A percentile compares a stretch with the other conserved stretches of the same genome.
These are phyloP conservation scores for Fomitopsis pulvina DNA, from an alignment of 768 basidiomycete genomes.

Conservation along the genomic window DNA sequence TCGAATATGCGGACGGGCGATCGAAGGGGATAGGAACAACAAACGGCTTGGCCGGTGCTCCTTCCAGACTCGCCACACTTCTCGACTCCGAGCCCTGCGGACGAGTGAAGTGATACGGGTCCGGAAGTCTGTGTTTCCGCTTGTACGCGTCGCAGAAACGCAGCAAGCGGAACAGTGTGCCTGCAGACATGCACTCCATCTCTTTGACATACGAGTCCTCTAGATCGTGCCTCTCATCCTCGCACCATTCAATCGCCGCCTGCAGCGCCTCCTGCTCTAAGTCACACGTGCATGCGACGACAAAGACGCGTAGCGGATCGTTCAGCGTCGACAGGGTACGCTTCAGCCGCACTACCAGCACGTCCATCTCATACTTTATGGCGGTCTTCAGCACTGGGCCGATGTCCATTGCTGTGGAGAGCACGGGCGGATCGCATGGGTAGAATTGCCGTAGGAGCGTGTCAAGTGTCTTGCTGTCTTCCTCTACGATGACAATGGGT, in stretches of 20 bases:
- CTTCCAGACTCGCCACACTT: constrained; percentile 26
- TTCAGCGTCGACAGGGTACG: not conserved
- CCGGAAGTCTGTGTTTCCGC: not conserved
- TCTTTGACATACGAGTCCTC: not conserved
- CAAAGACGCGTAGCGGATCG: constrained; percentile 2
- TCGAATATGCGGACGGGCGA: not conserved
- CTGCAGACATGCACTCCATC: constrained; percentile 1
- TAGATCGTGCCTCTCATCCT: not conserved
- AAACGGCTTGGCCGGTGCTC: constrained; percentile 22
- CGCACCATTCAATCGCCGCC: constrained; percentile 3
- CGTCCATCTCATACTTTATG: constrained; percentile 2
- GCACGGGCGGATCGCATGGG: not conserved
- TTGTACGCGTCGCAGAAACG: constrained; percentile 1
- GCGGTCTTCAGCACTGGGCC: constrained; percentile 1
- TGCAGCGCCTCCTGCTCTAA: constrained; percentile 1
- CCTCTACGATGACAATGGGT: not conserved
- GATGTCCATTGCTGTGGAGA: not conserved
- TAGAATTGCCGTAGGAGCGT: not conserved
- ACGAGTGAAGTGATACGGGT: not conserved
- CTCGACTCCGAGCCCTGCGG: not conserved
- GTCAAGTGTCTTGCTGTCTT: constrained; percentile 2
- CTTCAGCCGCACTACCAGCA: not conserved
- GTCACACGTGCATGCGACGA: not conserved
- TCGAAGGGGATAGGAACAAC: not conserved
- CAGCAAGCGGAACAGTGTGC: constrained; percentile 3